phyloP scores from a whole-genome alignment of 768 basidiomycete species.

The Wakefieldia striispora region DNA sequence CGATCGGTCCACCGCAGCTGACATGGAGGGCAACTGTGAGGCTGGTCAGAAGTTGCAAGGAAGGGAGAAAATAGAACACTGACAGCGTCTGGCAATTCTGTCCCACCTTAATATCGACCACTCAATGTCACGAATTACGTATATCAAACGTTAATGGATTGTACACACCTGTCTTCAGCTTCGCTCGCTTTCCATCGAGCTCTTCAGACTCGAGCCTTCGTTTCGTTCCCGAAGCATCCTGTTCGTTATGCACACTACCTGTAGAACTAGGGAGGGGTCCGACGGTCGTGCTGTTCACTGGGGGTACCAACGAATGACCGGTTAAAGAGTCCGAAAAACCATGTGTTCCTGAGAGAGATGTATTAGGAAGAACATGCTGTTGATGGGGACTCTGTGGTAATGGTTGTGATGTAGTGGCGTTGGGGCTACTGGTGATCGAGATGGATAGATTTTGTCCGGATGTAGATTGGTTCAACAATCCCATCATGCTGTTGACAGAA shows the following conservation, averaged over 20 bases:
- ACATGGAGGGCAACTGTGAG: slow-evolving; percentile 18
- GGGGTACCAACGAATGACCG: slow-evolving; percentile 16
- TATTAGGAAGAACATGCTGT: slow-evolving; percentile 22
- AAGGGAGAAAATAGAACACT: slow-evolving; percentile 25
- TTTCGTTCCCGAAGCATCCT: slow-evolving; percentile 65
- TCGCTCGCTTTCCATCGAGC: slow-evolving; percentile 62
- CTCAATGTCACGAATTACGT: slow-evolving; percentile 26
- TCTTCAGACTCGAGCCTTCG: slow-evolving; percentile 70
- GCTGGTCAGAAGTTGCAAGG: slow-evolving; percentile 10
- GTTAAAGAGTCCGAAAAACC: slow-evolving; percentile 25
- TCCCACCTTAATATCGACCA: slow-evolving; percentile 28
- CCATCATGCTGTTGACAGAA: slow-evolving; percentile 23
- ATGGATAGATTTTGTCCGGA: slow-evolving; percentile 18
- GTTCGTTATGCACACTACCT: slow-evolving; percentile 43
- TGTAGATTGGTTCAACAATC: slow-evolving; percentile 24
- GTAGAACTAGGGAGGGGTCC: slow-evolving; percentile 9
- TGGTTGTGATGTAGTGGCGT: slow-evolving; percentile 22
- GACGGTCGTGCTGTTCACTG: slow-evolving; percentile 12
- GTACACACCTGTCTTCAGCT: slow-evolving; percentile 68
- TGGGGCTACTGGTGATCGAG: slow-evolving; percentile 25
- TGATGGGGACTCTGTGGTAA: slow-evolving; percentile 32
- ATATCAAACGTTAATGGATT: slow-evolving; percentile 22
- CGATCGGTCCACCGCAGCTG: slow-evolving; percentile 17
- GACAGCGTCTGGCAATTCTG: slow-evolving; percentile 52
- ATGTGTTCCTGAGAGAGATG: slow-evolving; percentile 25